Evolutionary conservation across 2,329 filamentous ascomycete genomes (phyloP).

Genomic region (Penicillium janthinellum): DNA sequence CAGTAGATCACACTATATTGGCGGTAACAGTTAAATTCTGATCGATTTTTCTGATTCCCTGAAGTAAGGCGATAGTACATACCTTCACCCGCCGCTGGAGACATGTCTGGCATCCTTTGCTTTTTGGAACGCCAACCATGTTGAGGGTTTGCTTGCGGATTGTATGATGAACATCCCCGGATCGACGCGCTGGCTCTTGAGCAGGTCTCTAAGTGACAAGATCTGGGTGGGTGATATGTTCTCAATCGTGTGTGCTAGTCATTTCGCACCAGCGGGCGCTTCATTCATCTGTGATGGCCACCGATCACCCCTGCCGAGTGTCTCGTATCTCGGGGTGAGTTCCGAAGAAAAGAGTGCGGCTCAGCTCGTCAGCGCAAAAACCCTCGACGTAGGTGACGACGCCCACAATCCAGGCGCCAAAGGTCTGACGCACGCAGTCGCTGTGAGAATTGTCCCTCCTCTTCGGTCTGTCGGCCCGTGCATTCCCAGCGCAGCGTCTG

Average conservation of each 20-base stretch:
- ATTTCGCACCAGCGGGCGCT: background rate
- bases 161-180: background rate
- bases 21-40: background rate
- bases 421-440: background rate
- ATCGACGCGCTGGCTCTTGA: background rate
- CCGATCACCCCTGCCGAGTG: background rate
- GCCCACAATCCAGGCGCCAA: background rate
- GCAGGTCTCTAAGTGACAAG: background rate
- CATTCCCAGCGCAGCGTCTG: background rate
- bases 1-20: constrained; percentile 28
- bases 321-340: background rate
- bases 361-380: constrained; percentile 2
- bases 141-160: constrained; percentile 1
- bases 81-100: constrained; percentile 38
- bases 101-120: constrained; percentile 40
- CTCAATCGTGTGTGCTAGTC: background rate
- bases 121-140: constrained; percentile 41
- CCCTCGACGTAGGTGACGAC: background rate
- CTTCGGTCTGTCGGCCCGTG: background rate
- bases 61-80: background rate
- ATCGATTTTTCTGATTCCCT: background rate
- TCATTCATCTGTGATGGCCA: background rate
- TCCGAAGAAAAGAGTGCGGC: background rate
- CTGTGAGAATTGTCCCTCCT: background rate
- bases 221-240: background rate